These are phyloP conservation scores for Karstenula rhodostoma DNA, from an alignment of 2,329 filamentous ascomycete genomes.

Conservation along the genomic window DNA sequence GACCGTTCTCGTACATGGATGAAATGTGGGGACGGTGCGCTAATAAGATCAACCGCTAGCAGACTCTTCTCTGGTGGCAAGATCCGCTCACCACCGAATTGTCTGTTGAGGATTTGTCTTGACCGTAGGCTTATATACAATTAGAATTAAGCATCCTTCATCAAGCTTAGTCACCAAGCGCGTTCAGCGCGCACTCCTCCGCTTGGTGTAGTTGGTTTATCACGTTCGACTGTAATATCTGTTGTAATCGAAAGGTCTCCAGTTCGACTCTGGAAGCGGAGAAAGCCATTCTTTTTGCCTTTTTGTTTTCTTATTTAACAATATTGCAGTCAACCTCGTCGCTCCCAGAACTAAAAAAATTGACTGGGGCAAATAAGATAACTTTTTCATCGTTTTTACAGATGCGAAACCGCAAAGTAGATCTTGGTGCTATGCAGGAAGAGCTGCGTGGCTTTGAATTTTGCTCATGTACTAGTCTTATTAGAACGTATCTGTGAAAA, in stretches of 20 bases:
- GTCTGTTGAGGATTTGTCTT: too few relatives aligned
- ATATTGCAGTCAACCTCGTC: too few relatives aligned
- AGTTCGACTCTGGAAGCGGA: slow-evolving; percentile 19
- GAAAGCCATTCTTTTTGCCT: not conserved
- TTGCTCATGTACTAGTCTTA: too few relatives aligned
- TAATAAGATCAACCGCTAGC: not conserved
- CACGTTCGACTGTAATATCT: slow-evolving; percentile 20
- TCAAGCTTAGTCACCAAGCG: not conserved
- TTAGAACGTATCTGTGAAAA: too few relatives aligned
- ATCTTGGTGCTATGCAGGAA: too few relatives aligned
- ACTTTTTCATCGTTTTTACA: too few relatives aligned
- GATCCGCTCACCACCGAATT: not conserved
- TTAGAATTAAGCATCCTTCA: not conserved
- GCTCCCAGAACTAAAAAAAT: too few relatives aligned
- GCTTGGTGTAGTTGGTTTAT: slow-evolving; percentile 23
- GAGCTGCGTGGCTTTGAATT: too few relatives aligned
- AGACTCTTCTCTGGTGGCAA: too few relatives aligned
- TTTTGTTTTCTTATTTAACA: too few relatives aligned
- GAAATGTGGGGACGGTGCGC: not conserved
- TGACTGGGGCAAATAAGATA: too few relatives aligned
- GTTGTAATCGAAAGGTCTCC: slow-evolving; percentile 20
- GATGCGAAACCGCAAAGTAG: too few relatives aligned
- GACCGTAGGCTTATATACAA: not conserved
- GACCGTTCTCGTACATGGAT: not conserved
- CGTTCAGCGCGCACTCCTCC: slow-evolving; percentile 11